Evolutionary conservation across 768 basidiomycete genomes (phyloP), one percentile per base, ranked within the genome.

Genomic region (Russula sp.): DNA sequence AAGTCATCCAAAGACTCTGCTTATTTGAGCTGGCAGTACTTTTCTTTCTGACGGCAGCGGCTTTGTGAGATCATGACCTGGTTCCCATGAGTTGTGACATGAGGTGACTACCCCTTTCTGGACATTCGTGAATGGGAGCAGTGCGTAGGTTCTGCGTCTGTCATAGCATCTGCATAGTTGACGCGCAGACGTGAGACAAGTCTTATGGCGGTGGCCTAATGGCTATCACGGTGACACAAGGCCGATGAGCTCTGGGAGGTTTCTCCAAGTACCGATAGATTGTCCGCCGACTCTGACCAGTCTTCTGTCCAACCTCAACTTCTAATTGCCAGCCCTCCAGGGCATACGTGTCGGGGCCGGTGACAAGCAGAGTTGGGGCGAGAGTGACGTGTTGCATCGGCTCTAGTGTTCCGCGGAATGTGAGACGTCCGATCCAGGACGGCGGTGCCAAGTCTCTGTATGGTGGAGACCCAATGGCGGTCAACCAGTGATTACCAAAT

Each of bases 261-360:
- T 72, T 69, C 65, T 79, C 77, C 50, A 75, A 61, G 64, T 81
- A 81, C 43, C 70, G 73, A 35, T 74, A 74, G 65, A 76, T 71
- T 6, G 75, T 72, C 57, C 61, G 66, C 77, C 77, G 77, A 18
- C 60, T 6, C 11, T 60, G 38, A 50, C 57, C 62, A 35, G 59
- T 45, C 51, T 47, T 54, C 56, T 83, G 79, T 11, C 78, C 76
- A n/a, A 87, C 86, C 56, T 84, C 77, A 1, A 83, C 84, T 67
- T 88, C 85, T 10, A 90, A 66, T 43, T 74, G 75, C 91, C 92
- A 96, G 5, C 81, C 80, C 35, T 79, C 80, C 16, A 92, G 74
- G 13, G 75, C 75, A 69, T 90, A 88, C 25, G 77, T 76, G 13
- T 89, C 89, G 35, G 89, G 83, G 45, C 79, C 79, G 13, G 78